Percentiles rank a stretch among this genome's conserved stretches.
phyloP scores from a whole-genome alignment of 2,329 filamentous ascomycete genomes.

The Alternaria ventricosa region DNA sequence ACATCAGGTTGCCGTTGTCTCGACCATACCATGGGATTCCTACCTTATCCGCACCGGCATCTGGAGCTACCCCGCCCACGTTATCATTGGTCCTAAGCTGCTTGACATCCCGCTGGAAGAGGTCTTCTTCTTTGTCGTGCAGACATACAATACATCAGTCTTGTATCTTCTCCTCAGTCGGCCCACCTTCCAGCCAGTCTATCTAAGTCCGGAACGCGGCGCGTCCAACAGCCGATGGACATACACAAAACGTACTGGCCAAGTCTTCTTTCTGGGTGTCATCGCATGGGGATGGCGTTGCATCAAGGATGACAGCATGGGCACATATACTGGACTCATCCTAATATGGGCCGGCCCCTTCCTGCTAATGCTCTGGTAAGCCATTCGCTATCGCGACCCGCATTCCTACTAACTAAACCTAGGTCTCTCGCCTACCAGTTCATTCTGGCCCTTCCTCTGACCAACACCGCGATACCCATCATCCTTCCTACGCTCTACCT shows the following conservation, averaged over 20 bases:
- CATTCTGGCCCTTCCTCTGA: conserved; percentile 64
- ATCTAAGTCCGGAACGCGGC: conserved; percentile 54
- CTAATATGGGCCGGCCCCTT: conserved; percentile 73
- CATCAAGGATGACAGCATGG: conserved; percentile 55
- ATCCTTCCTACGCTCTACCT: conserved; percentile 70
- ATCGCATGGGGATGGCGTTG: conserved; percentile 56
- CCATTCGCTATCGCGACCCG: not conserved
- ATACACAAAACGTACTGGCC: conserved; percentile 54
- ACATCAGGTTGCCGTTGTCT: conserved; percentile 64
- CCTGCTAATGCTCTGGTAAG: conserved; percentile 65
- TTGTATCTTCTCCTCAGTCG: conserved; percentile 73
- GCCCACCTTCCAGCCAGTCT: conserved; percentile 62
- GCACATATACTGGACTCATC: conserved; percentile 74
- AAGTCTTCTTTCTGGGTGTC: conserved; percentile 55
- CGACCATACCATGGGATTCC: conserved; percentile 78
- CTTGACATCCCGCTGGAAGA: conserved; percentile 74
- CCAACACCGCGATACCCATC: conserved; percentile 66
- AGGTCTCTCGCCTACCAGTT: conserved; percentile 69
- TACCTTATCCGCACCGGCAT: conserved; percentile 72
- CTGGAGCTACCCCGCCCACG: conserved; percentile 74
- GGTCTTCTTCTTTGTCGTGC: conserved; percentile 78
- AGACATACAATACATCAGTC: conserved; percentile 75
- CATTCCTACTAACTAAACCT: not conserved
- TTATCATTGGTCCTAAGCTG: conserved; percentile 67
- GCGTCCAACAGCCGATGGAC: conserved; percentile 43